phyloP scores from a whole-genome alignment of 1,139 yeast species.

The Magnusiomyces suaveolens region DNA sequence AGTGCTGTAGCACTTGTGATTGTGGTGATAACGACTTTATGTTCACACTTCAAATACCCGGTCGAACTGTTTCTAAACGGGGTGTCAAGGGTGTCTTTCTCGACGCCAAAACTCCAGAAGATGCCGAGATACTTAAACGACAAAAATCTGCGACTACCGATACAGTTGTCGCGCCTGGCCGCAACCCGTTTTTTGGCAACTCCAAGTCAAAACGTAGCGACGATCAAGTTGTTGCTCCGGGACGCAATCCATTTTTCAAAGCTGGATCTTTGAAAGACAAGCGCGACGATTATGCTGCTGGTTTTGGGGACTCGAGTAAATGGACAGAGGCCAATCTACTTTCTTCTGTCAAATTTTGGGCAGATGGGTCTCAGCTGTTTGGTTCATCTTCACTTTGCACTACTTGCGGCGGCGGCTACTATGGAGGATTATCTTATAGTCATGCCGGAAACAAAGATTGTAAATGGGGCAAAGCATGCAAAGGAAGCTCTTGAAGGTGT shows the following conservation, averaged over 20 bases:
- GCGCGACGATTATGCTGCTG: background rate
- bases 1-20: background rate
- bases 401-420: constrained; percentile 1
- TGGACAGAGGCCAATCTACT: background rate
- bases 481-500: background rate
- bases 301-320: background rate
- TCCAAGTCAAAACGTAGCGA: background rate
- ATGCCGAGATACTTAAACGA: background rate
- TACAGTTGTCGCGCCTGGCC: background rate
- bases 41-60: background rate
- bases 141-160: background rate
- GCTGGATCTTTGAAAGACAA: background rate
- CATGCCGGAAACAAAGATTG: background rate
- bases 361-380: background rate
- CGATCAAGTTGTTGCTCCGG: background rate
- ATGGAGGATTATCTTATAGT: background rate
- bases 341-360: background rate
- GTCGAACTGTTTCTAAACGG: constrained; percentile 5
- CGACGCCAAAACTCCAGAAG: background rate
- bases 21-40: background rate
- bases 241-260: background rate
- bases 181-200: background rate
- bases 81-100: background rate
- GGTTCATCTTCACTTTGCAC: background rate
- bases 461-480: background rate